Percentiles rank a stretch among this genome's conserved stretches.
Evolutionary conservation across 306 rosid genomes (phyloP).

Genomic region (Argentina anserina): DNA sequence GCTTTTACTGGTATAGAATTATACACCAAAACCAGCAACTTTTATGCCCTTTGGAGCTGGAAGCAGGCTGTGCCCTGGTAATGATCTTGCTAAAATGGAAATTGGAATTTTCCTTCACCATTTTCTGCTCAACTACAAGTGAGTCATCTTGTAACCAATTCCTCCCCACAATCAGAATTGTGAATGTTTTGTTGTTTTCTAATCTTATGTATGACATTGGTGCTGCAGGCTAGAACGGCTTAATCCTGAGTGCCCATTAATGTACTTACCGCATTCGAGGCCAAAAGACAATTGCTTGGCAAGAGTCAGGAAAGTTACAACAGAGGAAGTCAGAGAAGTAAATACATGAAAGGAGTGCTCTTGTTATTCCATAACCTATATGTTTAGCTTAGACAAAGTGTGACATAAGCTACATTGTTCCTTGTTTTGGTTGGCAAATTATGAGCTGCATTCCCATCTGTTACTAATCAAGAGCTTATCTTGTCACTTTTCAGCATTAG

Average conservation of each 20-base stretch:
- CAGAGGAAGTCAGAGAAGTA: background rate
- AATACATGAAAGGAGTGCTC: background rate
- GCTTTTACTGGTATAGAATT: constrained; percentile 19
- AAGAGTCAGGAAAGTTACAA: constrained; percentile 36
- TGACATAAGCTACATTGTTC: background rate
- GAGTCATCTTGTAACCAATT: constrained; percentile 17
- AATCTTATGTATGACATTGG: background rate
- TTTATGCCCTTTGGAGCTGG: constrained; percentile 94
- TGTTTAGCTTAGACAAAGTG: background rate
- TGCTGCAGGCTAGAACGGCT: constrained; percentile 51
- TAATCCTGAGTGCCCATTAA: constrained; percentile 49
- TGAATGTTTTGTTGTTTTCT: background rate
- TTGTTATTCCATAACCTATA: background rate
- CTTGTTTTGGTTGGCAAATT: background rate
- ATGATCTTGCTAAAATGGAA: constrained; percentile 71
- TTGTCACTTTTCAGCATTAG: too few relatives aligned
- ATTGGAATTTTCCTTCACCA: constrained; percentile 73
- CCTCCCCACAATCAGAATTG: background rate
- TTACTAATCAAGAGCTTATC: background rate
- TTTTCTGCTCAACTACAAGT: constrained; percentile 64
- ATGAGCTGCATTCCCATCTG: background rate
- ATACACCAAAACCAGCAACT: constrained; percentile 59
- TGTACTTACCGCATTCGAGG: constrained; percentile 70
- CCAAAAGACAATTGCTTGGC: constrained; percentile 78
- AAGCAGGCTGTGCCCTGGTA: constrained; percentile 70